phyloP scores from a whole-genome alignment of 2,329 filamentous ascomycete genomes.

The Epichloe festucae region DNA sequence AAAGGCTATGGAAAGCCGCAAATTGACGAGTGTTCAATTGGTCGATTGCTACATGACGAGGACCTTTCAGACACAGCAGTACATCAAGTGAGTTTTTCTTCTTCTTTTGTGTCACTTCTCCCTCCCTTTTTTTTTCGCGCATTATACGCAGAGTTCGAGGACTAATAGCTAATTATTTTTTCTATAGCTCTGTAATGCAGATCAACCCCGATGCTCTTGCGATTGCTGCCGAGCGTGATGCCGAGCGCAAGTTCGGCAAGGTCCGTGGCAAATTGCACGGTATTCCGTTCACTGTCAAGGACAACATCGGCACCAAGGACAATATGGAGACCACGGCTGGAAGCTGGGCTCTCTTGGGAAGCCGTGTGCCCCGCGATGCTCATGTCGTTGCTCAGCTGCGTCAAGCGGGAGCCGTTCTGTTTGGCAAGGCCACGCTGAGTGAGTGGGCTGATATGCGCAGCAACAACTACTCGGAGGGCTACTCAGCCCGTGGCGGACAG shows the following conservation, averaged over 20 bases:
- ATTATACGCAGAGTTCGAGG: too few relatives aligned
- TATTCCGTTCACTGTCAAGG: conserved; percentile 64
- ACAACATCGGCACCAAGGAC: conserved; percentile 57
- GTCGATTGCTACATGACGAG: conserved; percentile 50
- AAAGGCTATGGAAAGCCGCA: conserved; percentile 37
- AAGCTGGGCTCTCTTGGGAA: conserved; percentile 52
- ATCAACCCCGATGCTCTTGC: conserved; percentile 52
- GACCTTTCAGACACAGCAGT: conserved; percentile 47
- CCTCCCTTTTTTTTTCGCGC: too few relatives aligned
- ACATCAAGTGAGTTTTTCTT: conserved; percentile 39
- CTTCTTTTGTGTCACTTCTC: neutral
- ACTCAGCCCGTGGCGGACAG: conserved; percentile 51
- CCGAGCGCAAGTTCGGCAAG: conserved; percentile 41
- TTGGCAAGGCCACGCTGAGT: conserved; percentile 58
- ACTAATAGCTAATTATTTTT: too few relatives aligned
- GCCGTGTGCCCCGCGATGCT: conserved; percentile 54
- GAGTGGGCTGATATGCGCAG: conserved; percentile 66
- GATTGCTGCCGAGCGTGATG: conserved; percentile 49
- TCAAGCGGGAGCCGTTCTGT: conserved; percentile 51
- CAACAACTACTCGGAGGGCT: conserved; percentile 56
- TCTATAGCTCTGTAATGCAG: conserved; percentile 42
- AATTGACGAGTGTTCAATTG: conserved; percentile 44
- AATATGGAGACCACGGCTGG: conserved; percentile 64
- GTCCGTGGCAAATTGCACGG: conserved; percentile 58
- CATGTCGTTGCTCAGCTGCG: conserved; percentile 48